These are phyloP conservation scores for Rhodamnia argentea DNA, from an alignment of 345 rosid genomes.

Conservation along the genomic window DNA sequence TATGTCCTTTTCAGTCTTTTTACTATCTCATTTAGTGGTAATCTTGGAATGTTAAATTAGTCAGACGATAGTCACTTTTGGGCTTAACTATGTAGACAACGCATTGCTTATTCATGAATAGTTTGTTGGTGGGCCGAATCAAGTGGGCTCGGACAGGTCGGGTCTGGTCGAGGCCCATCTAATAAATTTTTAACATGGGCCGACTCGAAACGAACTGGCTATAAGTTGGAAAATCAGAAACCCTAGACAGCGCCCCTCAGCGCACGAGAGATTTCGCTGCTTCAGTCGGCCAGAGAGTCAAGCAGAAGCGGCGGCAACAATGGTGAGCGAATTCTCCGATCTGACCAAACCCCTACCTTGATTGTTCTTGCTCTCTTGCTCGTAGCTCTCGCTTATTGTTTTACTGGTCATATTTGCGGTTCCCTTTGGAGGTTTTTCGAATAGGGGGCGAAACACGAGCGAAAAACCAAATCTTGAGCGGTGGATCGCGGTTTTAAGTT, in stretches of 20 bases:
- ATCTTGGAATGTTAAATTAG: neutral
- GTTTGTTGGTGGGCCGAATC: neutral
- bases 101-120: neutral
- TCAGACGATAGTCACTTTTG: neutral
- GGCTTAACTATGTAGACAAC: neutral
- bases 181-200: neutral
- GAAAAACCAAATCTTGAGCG: neutral
- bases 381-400: neutral
- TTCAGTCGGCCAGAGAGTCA: neutral
- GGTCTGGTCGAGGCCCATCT: neutral
- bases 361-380: neutral
- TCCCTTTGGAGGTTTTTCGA: neutral
- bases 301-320: neutral
- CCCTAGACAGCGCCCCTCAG: neutral
- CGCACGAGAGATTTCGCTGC: neutral
- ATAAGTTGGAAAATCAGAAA: neutral
- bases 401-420: no score
- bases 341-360: neutral
- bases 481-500: neutral
- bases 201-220: neutral
- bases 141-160: neutral
- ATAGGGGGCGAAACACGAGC: neutral
- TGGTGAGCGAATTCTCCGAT: neutral
- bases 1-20: neutral
- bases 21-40: neutral